A percentile compares a stretch with the other conserved stretches of the same genome.
Evolutionary conservation across 768 basidiomycete species (phyloP).

Genomic region (Grammothele lineata): DNA sequence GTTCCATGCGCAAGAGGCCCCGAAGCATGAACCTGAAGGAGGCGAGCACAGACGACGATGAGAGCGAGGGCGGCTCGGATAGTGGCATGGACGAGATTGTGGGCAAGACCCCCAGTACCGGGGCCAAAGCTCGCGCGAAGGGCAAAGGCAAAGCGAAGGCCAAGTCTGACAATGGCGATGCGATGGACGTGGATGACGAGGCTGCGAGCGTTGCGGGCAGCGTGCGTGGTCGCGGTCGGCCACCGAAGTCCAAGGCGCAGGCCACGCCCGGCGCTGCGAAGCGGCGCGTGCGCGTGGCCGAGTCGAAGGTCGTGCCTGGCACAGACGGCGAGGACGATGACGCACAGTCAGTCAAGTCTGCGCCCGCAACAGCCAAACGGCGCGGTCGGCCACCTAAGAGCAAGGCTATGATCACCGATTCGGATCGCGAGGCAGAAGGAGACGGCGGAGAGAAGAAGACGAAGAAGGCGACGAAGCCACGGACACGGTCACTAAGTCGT

Average conservation of each 20-base stretch:
- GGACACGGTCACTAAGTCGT: constrained; percentile 20
- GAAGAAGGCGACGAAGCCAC: constrained; percentile 4
- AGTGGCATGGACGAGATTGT: constrained; percentile 31
- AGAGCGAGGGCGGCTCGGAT: constrained; percentile 25
- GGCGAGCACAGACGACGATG: constrained; percentile 23
- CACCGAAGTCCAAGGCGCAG: constrained; percentile 14
- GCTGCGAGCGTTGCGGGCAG: constrained; percentile 16
- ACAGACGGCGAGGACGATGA: constrained; percentile 17
- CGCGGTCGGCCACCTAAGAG: constrained; percentile 20
- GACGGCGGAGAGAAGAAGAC: constrained; percentile 6
- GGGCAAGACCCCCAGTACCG: constrained; percentile 11
- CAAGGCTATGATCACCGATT: constrained; percentile 17
- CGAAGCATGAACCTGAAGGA: constrained; percentile 24
- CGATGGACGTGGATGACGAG: constrained; percentile 21
- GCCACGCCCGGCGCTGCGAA: constrained; percentile 9
- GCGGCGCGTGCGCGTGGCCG: constrained; percentile 4
- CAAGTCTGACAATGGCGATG: constrained; percentile 12
- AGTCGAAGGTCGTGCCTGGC: constrained; percentile 11
- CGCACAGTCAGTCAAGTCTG: constrained; percentile 9
- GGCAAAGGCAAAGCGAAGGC: constrained; percentile 19
- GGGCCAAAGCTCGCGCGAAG: constrained; percentile 13
- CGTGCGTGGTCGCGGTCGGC: constrained; percentile 16
- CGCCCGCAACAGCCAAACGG: constrained; percentile 12
- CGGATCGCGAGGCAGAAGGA: constrained; percentile 17
- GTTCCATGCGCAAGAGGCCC: constrained; percentile 24